Base-by-base conservation (phyloP, 2,329 filamentous ascomycete species). In the Nigrospora sphaerica region DNA sequence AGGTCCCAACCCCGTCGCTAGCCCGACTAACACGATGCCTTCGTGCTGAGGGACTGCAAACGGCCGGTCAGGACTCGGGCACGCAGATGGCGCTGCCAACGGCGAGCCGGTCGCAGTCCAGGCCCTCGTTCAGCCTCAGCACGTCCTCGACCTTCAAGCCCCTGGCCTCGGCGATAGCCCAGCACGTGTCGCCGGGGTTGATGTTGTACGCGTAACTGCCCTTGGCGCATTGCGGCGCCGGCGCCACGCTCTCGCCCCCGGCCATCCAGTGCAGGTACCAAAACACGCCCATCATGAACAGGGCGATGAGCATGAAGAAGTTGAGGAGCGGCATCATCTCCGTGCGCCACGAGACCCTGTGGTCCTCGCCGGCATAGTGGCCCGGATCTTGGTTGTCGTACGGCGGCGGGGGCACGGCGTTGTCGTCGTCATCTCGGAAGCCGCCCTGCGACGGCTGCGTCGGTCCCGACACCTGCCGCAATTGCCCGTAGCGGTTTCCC, bases 261-360 rank as follows among this genome's bases (percentile, higher is more conserved):
- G 64, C 55, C 3, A 58, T 60, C 46, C 60, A 56, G 47, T 64
- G 59, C 16, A 77, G 62, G 57, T 70, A 71, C 70, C 71, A 77
- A 49, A 74, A 70, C 38, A 81, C 54, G 16, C 70, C 57, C 32
- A 80, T 55, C 41, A 81, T 59, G 49, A 71, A 74, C 14, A 79
- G 54, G 4, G 75, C 64, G 45, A 78, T 66, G 33, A 81, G 59
- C 49, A 80, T 60, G 45, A 75, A 76, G 61, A 80, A 81, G 56
- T 80, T 80, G 55, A 81, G 65, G 52, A 81, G 63, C n/a, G 74
- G 74, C 64, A 68, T 70, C 63, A 76, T 64, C 49, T 76, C 72
- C 32, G 70, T 67, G 31, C 77, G 68, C 70, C 77, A 74, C 6
- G 77, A 73, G 32, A 63, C 62, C 16, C 28, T 7, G 17, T 38